Evolutionary conservation across 768 basidiomycete species (phyloP), one percentile per base, ranked within the genome.

Genomic region (Sarcodon sp.): DNA sequence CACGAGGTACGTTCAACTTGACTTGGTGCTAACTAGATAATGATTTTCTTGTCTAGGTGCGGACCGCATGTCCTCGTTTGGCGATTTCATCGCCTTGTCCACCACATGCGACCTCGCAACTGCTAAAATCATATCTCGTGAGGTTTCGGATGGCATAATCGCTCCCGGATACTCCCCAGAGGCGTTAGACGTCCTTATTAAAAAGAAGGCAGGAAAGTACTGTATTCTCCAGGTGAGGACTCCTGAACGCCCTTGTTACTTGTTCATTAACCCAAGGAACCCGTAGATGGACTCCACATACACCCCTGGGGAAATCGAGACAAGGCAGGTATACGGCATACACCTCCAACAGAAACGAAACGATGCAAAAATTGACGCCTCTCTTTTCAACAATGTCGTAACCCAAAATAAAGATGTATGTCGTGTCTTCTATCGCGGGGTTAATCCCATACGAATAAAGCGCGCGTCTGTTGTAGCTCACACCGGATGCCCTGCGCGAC

Each of bases 141-240:
- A 99, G 61, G 96, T 99, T 8, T 98, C 96, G 0, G 96, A 99
- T 61, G 96, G 96, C 33, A 87, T 99, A 55, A 91, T 99, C 49
- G 94, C 96, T 2, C 94, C 96, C 1, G 92, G 91, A 38, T 99
- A 93, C 62, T 75, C 82, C 16, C 64, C 72, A 0, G 88, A 90
- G 56, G 96, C 96, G 0, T 73, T 98, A 7, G 93, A 94, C 43
- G 74, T 96, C 33, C 71, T 99, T 38, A 73, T 73, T 44, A 97
- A 93, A 73, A 99, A 99, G 75, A 99, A 99, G 69, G 89, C 77
- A 11, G 96, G 96, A 33, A 99, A 98, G 63, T 99, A 99, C 69
- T 98, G 94, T 57, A 90, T 99, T 11, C 77, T 99, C 11, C 76
- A 96, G 78, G 92, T 91, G 53, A 41, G 66, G 44, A 3, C 32